Evolutionary conservation across 768 basidiomycete genomes (phyloP), one percentile per base, ranked within the genome.

Genomic region (Podaxis rugospora): DNA sequence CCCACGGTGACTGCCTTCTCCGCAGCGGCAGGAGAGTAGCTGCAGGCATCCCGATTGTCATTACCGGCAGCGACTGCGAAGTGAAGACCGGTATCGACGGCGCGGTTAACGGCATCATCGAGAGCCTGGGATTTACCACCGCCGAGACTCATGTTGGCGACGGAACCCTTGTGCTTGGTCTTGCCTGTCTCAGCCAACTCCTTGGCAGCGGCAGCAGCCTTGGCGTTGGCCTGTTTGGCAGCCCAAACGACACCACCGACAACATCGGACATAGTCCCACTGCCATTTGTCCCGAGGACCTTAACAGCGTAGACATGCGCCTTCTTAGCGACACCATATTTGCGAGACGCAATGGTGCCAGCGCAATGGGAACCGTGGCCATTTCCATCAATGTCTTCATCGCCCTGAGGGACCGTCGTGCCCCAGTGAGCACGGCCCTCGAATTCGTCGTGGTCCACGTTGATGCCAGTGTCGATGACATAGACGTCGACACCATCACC

Each of bases 1-100:
- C 91, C 97, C 57, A 98, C 97, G 52, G 97, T 98, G 63, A 99
- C 83, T 14, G 97, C 93, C 57, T 90, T 86, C 77, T 89, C 83
- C 4, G 97, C 85, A 5, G 84, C 86, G 27, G 95, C 97, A 37
- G 97, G 97, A 1, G 95, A 98, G 76, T 90, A 97, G 65, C 79
- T 79, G 81, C 96, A 98, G 11, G 94, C 94, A 69, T 96, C 91
- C 67, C 83, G 85, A 76, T 91, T 88, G 69, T 93, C 91, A 66
- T 92, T 93, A 11, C 93, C 95, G 63, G 95, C 95, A 63, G 96
- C 96, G 62, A 99, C 97, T 63, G 96, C 93, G 66, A 98, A 97
- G 80, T 98, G 94, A 36, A 99, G 81, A 40, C 97, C 97, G 37
- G 72, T 63, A 7, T 85, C 82, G 57, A 96, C 93, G 50, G 97